Evolutionary conservation across 257 asterid species (phyloP).

Genomic region (Gynochthodes officinalis): DNA sequence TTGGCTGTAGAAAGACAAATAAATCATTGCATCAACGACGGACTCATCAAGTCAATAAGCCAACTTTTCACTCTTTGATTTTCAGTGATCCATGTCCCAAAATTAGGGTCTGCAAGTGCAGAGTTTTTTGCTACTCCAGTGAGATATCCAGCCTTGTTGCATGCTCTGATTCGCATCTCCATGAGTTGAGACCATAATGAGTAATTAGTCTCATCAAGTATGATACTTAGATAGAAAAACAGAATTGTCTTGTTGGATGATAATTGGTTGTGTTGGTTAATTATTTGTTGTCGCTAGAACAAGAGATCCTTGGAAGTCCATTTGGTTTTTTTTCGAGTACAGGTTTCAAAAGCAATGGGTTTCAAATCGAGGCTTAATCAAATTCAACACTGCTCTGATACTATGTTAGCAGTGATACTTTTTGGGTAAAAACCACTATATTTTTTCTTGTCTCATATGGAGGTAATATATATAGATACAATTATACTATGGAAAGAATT

Average conservation of each 20-base stretch:
- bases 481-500: too few relatives aligned
- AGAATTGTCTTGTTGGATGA: neutral
- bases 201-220: conserved; percentile 7
- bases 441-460: too few relatives aligned
- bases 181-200: conserved; percentile 17
- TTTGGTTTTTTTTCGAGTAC: too few relatives aligned
- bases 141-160: conserved; percentile 6
- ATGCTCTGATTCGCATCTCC: conserved; percentile 8
- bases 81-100: neutral
- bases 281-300: too few relatives aligned
- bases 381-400: too few relatives aligned
- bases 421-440: too few relatives aligned
- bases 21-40: conserved; percentile 4
- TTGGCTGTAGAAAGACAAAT: neutral
- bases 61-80: too few relatives aligned
- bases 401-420: too few relatives aligned
- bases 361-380: too few relatives aligned
- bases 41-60: conserved; percentile 19
- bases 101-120: neutral
- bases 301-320: too few relatives aligned
- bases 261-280: neutral
- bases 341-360: too few relatives aligned
- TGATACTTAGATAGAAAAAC: neutral
- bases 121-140: neutral
- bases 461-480: too few relatives aligned